Evolutionary conservation across 2,329 filamentous ascomycete species (phyloP).

Genomic region (Diaporthe amygdali): DNA sequence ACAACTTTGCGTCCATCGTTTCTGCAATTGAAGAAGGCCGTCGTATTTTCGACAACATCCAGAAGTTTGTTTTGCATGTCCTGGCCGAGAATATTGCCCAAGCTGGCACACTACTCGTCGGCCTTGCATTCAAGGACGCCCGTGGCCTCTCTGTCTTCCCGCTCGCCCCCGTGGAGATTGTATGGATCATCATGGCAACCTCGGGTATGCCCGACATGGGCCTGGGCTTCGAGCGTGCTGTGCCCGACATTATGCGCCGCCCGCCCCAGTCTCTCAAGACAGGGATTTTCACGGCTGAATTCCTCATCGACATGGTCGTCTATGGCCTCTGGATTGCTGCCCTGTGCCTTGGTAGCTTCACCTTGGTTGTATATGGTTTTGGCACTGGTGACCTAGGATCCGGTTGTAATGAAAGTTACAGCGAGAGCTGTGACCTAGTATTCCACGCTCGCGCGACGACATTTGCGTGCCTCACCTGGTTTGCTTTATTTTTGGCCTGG

Average conservation of each 20-base stretch:
- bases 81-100: conserved; percentile 72
- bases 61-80: conserved; percentile 72
- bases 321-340: conserved; percentile 70
- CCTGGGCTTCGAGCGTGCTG: conserved; percentile 71
- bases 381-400: conserved; percentile 59
- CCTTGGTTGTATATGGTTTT: conserved; percentile 62
- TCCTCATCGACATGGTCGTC: conserved; percentile 66
- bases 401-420: conserved; percentile 63
- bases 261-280: conserved; percentile 63
- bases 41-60: conserved; percentile 72
- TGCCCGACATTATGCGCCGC: conserved; percentile 68
- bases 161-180: conserved; percentile 71
- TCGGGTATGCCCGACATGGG: conserved; percentile 75
- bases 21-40: conserved; percentile 65
- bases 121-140: conserved; percentile 71
- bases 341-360: conserved; percentile 62
- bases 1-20: conserved; percentile 75
- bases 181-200: conserved; percentile 79
- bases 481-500: conserved; percentile 72
- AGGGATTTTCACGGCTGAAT: conserved; percentile 69
- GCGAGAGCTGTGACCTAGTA: conserved; percentile 56
- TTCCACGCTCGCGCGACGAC: conserved; percentile 70
- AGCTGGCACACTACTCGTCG: conserved; percentile 69
- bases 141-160: conserved; percentile 71
- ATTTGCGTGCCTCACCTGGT: conserved; percentile 72